Base-by-base conservation (phyloP, 2,329 filamentous ascomycete genomes). In the Meredithiella fracta region DNA sequence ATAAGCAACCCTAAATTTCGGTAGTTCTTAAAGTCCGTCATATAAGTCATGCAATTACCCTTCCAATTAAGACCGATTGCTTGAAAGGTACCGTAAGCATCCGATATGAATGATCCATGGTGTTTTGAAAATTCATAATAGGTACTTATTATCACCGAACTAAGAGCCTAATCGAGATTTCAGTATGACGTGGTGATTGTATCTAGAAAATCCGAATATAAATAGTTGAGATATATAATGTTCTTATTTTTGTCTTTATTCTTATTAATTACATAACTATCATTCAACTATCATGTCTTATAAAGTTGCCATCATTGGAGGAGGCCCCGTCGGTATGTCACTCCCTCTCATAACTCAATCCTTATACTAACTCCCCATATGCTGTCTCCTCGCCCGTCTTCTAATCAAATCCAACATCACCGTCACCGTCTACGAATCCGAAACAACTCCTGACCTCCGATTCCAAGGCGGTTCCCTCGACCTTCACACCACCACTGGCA, bases 391-490 rank as follows among this genome's bases (percentile, higher is more conserved):
- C 1, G 76, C 74, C 42, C 71, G 73, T 20, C 69, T 80, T 37
- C 70, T 81, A 6, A 67, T 73, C 52, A 63, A 68, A n/a, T 66
- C 71, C 57, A 64, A 66, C 51, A 67, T 77, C 51, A 63, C 72
- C 3, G 70, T 71, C 58, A 73, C 69, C 5, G 65, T 81, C 25
- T 81, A 73, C 60, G 73, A 79, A 64, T 66, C 68, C 49, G 73
- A 76, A 26, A 55, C 65, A 6, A 67, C 68, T 2, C 67, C 69
- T n/a, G 61, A 71, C 58, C 70, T 70, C 55, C 68, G 73, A 44
- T 68, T 65, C 4, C 73, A 78, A 62, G 76, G 76, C 31, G 76
- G 77, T 7, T 73, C 67, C 3, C 69, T 81, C 1, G 77, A 80
- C 61, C 64, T 81, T 7, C 76, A 80, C 60, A 70, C 70, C 0